Evolutionary conservation across 495 filamentous ascomycete species (phyloP).

Genomic region (Elaphomyces granulatus): DNA sequence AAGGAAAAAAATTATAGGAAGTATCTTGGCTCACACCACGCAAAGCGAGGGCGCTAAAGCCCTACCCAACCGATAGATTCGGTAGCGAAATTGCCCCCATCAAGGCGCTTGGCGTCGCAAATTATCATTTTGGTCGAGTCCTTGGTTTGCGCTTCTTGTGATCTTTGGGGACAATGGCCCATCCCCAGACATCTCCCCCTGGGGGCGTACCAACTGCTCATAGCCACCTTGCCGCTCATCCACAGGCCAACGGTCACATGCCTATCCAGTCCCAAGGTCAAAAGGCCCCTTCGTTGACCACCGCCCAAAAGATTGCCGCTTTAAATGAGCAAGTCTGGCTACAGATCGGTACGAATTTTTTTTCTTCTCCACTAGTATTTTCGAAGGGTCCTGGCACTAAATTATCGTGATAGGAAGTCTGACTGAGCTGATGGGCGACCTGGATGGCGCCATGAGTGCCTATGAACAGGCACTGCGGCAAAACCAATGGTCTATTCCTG

Average conservation of each 20-base stretch:
- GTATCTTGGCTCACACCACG: no score
- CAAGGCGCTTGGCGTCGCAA: no score
- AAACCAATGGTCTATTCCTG: conserved; percentile 79
- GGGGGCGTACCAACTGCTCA: conserved; percentile 31
- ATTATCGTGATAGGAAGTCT: conserved; percentile 45
- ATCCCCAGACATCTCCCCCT: conserved; percentile 40
- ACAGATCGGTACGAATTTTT: conserved; percentile 57
- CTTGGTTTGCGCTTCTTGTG: conserved; percentile 2
- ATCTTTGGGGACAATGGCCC: conserved; percentile 23
- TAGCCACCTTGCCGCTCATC: conserved; percentile 33
- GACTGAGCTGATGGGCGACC: conserved; percentile 76
- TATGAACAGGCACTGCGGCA: conserved; percentile 81
- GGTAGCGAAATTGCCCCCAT: no score
- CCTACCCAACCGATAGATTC: no score
- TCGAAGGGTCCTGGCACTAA: neutral
- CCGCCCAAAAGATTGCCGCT: conserved; percentile 44
- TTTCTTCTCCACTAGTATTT: conserved; percentile 1
- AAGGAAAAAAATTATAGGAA: no score
- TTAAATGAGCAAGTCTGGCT: conserved; percentile 88
- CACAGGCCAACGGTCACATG: conserved; percentile 38
- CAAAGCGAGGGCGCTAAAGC: no score
- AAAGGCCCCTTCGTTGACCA: conserved; percentile 34
- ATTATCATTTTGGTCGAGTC: no score
- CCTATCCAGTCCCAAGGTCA: conserved; percentile 39
- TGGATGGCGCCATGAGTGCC: conserved; percentile 72